These are phyloP conservation scores for Pseudonitzschia delicatissima DNA, from an alignment of 108 stramenopile genomes.

Conservation along the genomic window DNA sequence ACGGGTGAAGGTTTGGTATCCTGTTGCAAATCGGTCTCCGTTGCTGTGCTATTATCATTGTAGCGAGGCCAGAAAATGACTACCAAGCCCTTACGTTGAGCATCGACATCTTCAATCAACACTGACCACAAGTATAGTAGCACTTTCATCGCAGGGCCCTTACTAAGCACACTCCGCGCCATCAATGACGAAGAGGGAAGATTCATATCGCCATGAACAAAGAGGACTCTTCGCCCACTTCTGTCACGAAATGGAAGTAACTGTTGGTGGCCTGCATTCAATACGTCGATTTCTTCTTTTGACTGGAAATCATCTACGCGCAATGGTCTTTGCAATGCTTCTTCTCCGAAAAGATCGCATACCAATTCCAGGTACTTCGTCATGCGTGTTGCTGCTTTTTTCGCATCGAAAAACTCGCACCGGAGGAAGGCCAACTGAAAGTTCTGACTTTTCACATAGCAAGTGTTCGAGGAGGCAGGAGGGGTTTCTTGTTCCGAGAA, in stretches of 20 bases:
- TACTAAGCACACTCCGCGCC: neutral
- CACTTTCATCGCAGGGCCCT: neutral
- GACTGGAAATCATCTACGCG: neutral
- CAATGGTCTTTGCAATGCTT: neutral
- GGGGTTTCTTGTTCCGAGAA: too few species aligned
- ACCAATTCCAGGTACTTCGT: slow-evolving; percentile 26
- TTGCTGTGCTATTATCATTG: neutral
- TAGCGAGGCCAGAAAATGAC: neutral
- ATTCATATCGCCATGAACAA: neutral
- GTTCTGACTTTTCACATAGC: slow-evolving; percentile 19
- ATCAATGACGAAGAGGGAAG: neutral
- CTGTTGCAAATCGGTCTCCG: neutral
- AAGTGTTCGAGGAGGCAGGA: too few species aligned
- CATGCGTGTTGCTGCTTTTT: slow-evolving; percentile 34
- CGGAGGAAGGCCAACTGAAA: slow-evolving; percentile 42
- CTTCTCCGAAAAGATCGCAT: slow-evolving; percentile 23
- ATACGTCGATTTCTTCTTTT: neutral
- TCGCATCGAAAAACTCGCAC: too few species aligned
- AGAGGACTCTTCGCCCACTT: neutral
- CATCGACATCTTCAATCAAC: slow-evolving; percentile 11
- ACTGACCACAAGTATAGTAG: neutral
- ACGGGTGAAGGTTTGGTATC: too few species aligned
- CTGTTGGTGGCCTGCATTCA: neutral
- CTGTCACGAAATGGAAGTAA: slow-evolving; percentile 1
- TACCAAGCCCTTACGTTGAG: slow-evolving; percentile 14